Base-by-base conservation (phyloP, 2,329 filamentous ascomycete genomes). In the Trichoderma guizhouense region DNA sequence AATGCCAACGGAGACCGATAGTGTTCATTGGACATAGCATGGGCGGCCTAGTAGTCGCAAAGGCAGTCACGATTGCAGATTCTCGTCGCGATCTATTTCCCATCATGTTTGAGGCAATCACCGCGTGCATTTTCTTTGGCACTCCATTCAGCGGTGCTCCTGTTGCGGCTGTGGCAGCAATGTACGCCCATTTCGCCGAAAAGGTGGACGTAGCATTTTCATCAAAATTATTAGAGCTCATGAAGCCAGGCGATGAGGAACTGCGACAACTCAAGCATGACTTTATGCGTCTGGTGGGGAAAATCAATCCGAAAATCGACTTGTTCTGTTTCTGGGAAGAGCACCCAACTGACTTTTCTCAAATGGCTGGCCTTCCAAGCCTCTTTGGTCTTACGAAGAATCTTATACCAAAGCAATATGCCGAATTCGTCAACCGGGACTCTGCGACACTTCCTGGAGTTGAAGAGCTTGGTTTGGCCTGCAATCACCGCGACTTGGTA, bases 1-100 rank as follows among this genome's bases (percentile, higher is more conserved):
- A 34, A 24, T 72, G 70, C 24, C 64, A 63, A 57, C 18, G 64
- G 26, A 65, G 71, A 6, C 83, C 83, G 1, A 82, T 84, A 11
- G 79, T 83, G 0, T 83, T 84, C 43, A 81, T 84, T 15, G 82
- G 81, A 0, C 83, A 84, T 47, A 83, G 81, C 24, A 84, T 84
- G 83, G 83, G 83, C 9, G 83, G 83, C 7, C 76, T 84, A 7
- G 82, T 84, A 1, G 79, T 84, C 36, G 82, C 83, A 12, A 84
- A 84, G 74, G 83, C 81, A 15, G 70, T 67, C 26, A 26, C 32
- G 0, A 61, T 83, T 2, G 80, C 82, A 6, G 81, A 82, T 51
- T 77, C 79, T 0, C 78, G 79, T 18, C 75, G 77, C 24, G 80
- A 83, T 9, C 74, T 77, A 7, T 83, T 82, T 18, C 80, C 79